Evolutionary conservation across 331 rosid genomes (phyloP), one percentile per base, ranked within the genome.

Genomic region (Spiraea crenata): DNA sequence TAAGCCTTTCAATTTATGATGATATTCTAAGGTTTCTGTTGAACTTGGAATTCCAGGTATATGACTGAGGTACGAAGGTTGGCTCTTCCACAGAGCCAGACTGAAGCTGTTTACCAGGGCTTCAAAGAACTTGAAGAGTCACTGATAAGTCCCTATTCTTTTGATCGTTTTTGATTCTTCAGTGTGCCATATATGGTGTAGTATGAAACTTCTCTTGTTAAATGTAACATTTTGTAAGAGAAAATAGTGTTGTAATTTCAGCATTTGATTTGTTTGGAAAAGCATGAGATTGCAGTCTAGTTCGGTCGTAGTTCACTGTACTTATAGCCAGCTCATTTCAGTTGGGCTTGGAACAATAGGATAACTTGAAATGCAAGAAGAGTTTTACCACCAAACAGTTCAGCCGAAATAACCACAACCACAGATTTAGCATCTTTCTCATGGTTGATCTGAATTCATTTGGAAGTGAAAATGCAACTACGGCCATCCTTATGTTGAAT

Each of bases 111-210:
- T 61, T 89, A 81, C 82, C 79, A 85, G 40, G 97, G 97, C 20
- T 95, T 95, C 64, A 87, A 80, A 70, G 99, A 91, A 81, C 96
- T 95, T 8, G 99, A 95, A 82, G 96, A 89, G 69, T 91, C 99
- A 5, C 86, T 95, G 63, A 86, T 85, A 20, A 86, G 85, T 77
- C 90, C 93, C 67, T 73, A 74, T 78, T 83, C 97, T 59, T 84
- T 80, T 72, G 87, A 85, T 74, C 95, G 89, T 71, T 83, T 69
- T 82, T 93, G 95, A 93, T 49, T 25, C 34, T 50, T 72, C 58
- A 37, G 41, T 46, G 67, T 47, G 58, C 46, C 68, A 35, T 63
- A 44, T 72, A 44, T 74, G 62, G 25, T 72, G 79, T 49, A 74
- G 74, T 70, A 67, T 69, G 46, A 61, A 25, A 31, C 42, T 56